phyloP scores from a whole-genome alignment of 2,329 filamentous ascomycete species.

The Apiospora phragmitis region DNA sequence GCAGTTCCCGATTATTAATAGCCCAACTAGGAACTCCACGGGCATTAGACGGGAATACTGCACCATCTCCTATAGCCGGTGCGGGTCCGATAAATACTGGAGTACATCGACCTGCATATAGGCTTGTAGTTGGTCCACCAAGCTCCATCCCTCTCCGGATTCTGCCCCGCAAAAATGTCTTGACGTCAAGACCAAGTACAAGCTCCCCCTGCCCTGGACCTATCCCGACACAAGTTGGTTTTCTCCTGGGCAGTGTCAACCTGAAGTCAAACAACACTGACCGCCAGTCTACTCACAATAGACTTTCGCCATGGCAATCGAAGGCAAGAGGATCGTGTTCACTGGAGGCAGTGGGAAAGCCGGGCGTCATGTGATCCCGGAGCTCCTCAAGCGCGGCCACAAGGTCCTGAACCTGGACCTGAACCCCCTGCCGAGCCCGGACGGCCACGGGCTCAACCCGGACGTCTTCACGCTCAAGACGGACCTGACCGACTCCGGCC shows the following conservation, averaged over 20 bases:
- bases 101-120: not conserved
- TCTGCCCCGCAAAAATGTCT: not conserved
- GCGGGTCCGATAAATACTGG: not conserved
- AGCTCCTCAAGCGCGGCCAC: constrained; percentile 33
- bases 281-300: not conserved
- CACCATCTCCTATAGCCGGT: not conserved
- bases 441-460: constrained; percentile 17
- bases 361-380: constrained; percentile 35
- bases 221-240: not conserved
- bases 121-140: not conserved
- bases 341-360: constrained; percentile 38
- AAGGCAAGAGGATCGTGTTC: constrained; percentile 31
- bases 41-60: not conserved
- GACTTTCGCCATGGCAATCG: not conserved
- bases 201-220: not conserved
- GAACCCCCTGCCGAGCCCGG: constrained; percentile 26
- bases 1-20: not conserved
- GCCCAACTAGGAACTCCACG: not conserved
- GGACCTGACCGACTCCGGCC: constrained; percentile 36
- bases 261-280: not conserved
- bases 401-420: constrained; percentile 38
- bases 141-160: not conserved
- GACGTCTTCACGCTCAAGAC: constrained; percentile 35
- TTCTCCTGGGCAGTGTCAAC: not conserved
- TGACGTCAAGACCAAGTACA: not conserved